A percentile compares a stretch with the other conserved stretches of the same genome.
Conservation (phyloP, 2,329 filamentous ascomycete genomes). For the Paecilomyces sp. region DNA sequence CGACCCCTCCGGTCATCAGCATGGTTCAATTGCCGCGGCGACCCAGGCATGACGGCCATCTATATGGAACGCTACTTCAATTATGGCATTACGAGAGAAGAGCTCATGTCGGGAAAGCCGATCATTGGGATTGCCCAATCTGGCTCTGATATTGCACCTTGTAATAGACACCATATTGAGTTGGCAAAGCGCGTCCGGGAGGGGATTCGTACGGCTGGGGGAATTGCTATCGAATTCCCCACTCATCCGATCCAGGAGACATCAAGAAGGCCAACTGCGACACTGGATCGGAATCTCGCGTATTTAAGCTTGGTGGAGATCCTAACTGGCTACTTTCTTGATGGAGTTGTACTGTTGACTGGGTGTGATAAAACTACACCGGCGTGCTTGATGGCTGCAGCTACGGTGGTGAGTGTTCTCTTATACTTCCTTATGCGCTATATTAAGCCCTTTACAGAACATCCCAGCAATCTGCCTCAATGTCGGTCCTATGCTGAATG, state of each 20-base stretch:
- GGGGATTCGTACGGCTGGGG: slow-evolving; percentile 43
- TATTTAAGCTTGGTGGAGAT: slow-evolving; percentile 46
- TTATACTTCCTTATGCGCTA: background rate
- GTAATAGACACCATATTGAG: slow-evolving; percentile 45
- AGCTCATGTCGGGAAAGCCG: slow-evolving; percentile 43
- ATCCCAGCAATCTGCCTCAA: slow-evolving; percentile 47
- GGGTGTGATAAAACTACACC: slow-evolving; percentile 50
- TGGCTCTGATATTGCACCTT: slow-evolving; percentile 45
- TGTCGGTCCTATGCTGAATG: slow-evolving; percentile 48
- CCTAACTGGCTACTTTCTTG: slow-evolving; percentile 42
- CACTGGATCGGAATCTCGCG: slow-evolving; percentile 44
- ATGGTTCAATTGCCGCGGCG: slow-evolving; percentile 39
- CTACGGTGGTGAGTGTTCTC: slow-evolving; percentile 34
- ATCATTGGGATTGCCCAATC: slow-evolving; percentile 49
- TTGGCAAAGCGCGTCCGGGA: slow-evolving; percentile 45
- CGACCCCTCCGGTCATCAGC: slow-evolving; percentile 32
- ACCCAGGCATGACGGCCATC: slow-evolving; percentile 38
- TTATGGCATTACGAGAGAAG: slow-evolving; percentile 43
- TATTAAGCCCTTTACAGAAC: slow-evolving; percentile 25
- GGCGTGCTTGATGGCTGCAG: slow-evolving; percentile 46
- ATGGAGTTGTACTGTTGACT: slow-evolving; percentile 46
- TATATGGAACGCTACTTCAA: slow-evolving; percentile 48
- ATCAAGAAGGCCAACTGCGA: slow-evolving; percentile 41
- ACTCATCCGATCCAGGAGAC: slow-evolving; percentile 48
- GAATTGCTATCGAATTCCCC: slow-evolving; percentile 46